Evolutionary conservation across 805 yeast species (phyloP).

Genomic region (Spathaspora passalidarum): DNA sequence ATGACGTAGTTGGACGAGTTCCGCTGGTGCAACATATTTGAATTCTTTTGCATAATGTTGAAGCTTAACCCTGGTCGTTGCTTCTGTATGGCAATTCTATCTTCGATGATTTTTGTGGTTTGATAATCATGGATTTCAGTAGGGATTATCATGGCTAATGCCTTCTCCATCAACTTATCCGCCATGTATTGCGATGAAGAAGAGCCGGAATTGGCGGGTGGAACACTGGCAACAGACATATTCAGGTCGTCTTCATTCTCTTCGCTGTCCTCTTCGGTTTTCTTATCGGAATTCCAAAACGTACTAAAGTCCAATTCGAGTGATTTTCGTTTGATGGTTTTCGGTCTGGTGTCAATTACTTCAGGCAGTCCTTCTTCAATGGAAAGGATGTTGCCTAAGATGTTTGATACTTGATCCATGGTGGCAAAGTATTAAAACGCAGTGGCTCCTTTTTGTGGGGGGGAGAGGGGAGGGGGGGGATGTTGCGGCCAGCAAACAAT

Average conservation of each 20-base stretch:
- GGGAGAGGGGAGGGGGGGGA: too few species aligned
- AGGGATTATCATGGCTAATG: conserved; percentile 71
- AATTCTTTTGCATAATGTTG: conserved; percentile 65
- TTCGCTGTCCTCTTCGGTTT: not conserved
- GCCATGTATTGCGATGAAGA: conserved; percentile 32
- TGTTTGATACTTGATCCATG: conserved; percentile 5
- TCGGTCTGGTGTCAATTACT: not conserved
- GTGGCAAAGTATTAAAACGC: too few species aligned
- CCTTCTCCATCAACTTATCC: conserved; percentile 70
- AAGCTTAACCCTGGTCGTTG: conserved; percentile 68
- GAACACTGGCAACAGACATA: too few species aligned
- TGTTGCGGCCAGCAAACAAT: too few species aligned
- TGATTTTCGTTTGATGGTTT: conserved; percentile 6
- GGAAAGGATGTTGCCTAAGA: conserved; percentile 5
- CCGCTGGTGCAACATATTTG: conserved; percentile 60
- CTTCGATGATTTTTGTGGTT: conserved; percentile 40
- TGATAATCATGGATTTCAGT: conserved; percentile 44
- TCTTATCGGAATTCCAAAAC: conserved; percentile 16
- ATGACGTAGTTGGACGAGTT: conserved; percentile 58
- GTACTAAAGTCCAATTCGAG: conserved; percentile 16
- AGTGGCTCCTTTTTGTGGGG: too few species aligned
- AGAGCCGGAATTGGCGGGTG: not conserved
- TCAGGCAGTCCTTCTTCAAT: conserved; percentile 1
- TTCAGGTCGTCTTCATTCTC: not conserved
- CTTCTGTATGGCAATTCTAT: conserved; percentile 58